Evolutionary conservation across 163 green algal genomes (phyloP).

Genomic region (Trebouxiophyceae sp.): DNA sequence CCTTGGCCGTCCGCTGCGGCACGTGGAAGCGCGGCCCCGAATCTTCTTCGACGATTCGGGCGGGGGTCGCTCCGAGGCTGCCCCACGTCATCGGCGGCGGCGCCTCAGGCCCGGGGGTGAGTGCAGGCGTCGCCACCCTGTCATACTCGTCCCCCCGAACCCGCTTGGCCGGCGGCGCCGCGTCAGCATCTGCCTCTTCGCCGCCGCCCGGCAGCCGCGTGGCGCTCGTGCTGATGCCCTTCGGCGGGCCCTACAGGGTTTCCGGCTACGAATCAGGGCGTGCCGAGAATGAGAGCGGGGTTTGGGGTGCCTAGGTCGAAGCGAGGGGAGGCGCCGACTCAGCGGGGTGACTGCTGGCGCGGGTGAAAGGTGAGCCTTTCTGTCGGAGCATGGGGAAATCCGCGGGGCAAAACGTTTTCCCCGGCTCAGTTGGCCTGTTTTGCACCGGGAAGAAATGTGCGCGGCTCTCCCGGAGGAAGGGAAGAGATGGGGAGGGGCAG

Average conservation of each 20-base stretch:
- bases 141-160: conserved; percentile 23
- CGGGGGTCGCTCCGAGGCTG: conserved; percentile 47
- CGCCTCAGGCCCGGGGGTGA: conserved; percentile 48
- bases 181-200: background rate
- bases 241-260: conserved; percentile 51
- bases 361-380: too few relatives aligned
- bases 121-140: conserved; percentile 49
- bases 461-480: too few relatives aligned
- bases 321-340: background rate
- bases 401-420: too few relatives aligned
- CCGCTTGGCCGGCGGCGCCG: background rate
- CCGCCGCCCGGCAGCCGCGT: conserved; percentile 53
- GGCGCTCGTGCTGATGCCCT: conserved; percentile 51
- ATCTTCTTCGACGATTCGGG: conserved; percentile 19
- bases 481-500: too few relatives aligned
- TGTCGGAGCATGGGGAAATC: too few relatives aligned
- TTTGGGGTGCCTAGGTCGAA: background rate
- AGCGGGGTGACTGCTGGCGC: background rate
- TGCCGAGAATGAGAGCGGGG: background rate
- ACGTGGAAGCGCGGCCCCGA: background rate
- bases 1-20: background rate
- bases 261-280: too few relatives aligned
- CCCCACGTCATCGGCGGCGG: conserved; percentile 93
- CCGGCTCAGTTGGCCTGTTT: too few relatives aligned
- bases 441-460: too few relatives aligned